Evolutionary conservation across 345 rosid genomes (phyloP).

Genomic region (Eucalyptus curtisii): DNA sequence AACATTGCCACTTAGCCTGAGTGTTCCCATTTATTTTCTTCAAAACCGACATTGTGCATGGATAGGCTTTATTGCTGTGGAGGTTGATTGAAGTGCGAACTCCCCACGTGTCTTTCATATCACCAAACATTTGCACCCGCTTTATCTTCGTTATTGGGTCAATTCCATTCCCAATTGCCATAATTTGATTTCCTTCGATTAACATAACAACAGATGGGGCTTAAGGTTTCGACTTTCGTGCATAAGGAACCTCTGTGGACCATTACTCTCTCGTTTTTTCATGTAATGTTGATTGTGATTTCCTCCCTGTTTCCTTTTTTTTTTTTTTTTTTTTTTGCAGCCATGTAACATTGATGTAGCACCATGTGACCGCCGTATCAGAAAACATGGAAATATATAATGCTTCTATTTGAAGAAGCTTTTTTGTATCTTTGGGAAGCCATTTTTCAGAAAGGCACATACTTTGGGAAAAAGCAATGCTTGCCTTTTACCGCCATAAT

Average conservation of each 20-base stretch:
- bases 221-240: background rate
- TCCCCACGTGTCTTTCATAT: too few relatives aligned
- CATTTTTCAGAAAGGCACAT: fast-evolving
- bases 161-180: too few relatives aligned
- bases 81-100: too few relatives aligned
- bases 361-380: background rate
- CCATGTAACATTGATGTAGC: background rate
- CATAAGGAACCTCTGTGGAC: fast-evolving
- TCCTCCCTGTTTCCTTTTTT: too few relatives aligned
- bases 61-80: too few relatives aligned
- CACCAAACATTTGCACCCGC: too few relatives aligned
- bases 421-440: background rate
- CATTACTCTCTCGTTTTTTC: background rate
- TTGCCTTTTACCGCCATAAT: background rate
- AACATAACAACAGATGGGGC: background rate
- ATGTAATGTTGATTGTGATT: too few relatives aligned
- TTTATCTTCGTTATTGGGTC: too few relatives aligned
- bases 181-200: background rate
- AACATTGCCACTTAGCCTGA: too few relatives aligned
- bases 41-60: too few relatives aligned
- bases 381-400: background rate
- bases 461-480: background rate
- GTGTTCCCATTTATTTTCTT: too few relatives aligned
- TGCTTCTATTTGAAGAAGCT: background rate
- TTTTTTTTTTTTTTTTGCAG: too few relatives aligned